phyloP scores from a whole-genome alignment of 495 filamentous ascomycete genomes.

The Usnea hakonensis region DNA sequence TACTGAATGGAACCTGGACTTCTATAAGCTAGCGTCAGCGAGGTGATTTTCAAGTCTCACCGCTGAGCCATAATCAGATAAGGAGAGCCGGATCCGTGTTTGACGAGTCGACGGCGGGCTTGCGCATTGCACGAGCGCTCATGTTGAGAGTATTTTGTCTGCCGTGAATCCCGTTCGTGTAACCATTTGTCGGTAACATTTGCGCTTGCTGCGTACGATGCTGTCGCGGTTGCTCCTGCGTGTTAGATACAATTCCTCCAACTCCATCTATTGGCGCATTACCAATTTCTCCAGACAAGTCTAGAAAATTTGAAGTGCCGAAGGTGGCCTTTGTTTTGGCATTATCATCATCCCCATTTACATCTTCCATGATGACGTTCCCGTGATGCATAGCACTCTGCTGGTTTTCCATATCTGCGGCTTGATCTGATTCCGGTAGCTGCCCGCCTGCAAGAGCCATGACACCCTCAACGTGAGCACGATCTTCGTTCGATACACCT shows the following conservation, averaged over 20 bases:
- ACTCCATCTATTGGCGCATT: background rate
- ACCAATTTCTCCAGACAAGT: background rate
- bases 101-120: background rate
- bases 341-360: background rate
- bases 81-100: conserved; percentile 9
- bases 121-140: background rate
- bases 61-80: background rate
- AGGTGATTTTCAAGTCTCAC: background rate
- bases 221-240: background rate
- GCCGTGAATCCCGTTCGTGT: background rate
- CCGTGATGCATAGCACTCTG: conserved; percentile 1
- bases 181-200: background rate
- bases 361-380: conserved; percentile 1
- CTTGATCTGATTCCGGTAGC: conserved; percentile 17
- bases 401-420: background rate
- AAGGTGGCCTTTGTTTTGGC: background rate
- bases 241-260: background rate
- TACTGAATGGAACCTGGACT: background rate
- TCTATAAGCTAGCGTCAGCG: background rate
- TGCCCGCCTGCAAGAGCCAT: conserved; percentile 47
- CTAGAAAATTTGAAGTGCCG: background rate
- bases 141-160: background rate
- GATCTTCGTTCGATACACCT: conserved; percentile 61
- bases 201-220: background rate
- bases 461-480: conserved; percentile 64